Conservation (phyloP, 1,139 yeast species). For the Casaregolazyma lundiana region DNA sequence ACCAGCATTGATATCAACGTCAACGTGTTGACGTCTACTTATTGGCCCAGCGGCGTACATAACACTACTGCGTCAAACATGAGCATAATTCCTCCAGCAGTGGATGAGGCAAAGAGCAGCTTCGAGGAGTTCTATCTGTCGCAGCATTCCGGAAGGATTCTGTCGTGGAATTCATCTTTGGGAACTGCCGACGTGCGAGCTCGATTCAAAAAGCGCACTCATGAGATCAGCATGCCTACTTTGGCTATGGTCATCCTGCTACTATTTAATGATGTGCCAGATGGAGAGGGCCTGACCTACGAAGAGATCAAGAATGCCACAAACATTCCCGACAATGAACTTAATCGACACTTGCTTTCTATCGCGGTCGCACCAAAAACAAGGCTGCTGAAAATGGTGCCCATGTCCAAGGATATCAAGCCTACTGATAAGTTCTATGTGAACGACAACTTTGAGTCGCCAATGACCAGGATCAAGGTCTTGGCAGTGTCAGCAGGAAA, state of each 20-base stretch:
- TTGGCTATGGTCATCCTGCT: conserved; percentile 74
- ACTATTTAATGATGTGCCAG: conserved; percentile 58
- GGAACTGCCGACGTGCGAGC: conserved; percentile 70
- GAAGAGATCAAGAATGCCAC: conserved; percentile 64
- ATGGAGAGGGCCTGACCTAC: conserved; percentile 50
- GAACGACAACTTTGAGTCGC: conserved; percentile 67
- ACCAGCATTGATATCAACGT: conserved; percentile 39
- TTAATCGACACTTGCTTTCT: conserved; percentile 75
- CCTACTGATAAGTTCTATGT: conserved; percentile 61
- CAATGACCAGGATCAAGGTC: conserved; percentile 69
- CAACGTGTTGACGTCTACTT: conserved; percentile 51
- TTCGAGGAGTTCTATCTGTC: conserved; percentile 52
- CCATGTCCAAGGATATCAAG: conserved; percentile 69
- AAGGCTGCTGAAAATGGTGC: conserved; percentile 64
- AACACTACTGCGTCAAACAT: conserved; percentile 45
- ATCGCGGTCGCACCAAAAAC: conserved; percentile 82
- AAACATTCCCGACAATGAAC: conserved; percentile 65
- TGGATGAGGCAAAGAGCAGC: conserved; percentile 39
- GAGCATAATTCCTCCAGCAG: conserved; percentile 49
- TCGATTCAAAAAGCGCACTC: conserved; percentile 52
- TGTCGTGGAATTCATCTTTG: conserved; percentile 75
- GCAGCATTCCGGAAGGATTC: conserved; percentile 65
- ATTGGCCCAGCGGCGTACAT: conserved; percentile 56
- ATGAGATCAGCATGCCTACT: conserved; percentile 77
- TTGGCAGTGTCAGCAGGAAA: conserved; percentile 56